Conservation (phyloP, 169 alveolate genomes). For the Plasmodium coatneyi region DNA sequence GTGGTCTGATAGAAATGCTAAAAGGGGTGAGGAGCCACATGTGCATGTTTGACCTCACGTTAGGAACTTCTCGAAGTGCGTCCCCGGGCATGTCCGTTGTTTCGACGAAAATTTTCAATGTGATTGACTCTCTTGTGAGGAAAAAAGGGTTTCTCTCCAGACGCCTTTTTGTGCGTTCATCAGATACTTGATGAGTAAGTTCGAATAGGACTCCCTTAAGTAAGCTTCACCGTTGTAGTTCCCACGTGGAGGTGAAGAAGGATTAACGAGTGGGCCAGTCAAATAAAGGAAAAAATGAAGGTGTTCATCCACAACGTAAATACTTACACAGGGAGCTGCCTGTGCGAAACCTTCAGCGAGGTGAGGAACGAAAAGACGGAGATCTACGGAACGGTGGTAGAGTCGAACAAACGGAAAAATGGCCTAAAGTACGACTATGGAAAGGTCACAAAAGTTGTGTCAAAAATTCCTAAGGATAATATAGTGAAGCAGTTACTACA, state of each 20-base stretch:
- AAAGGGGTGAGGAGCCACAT: not conserved
- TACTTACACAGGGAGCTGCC: slow-evolving; percentile 58
- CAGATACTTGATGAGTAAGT: not conserved
- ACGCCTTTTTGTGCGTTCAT: not conserved
- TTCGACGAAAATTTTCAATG: not conserved
- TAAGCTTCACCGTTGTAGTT: not conserved
- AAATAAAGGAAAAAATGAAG: not conserved
- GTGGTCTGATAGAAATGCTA: not conserved
- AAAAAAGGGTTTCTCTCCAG: not conserved
- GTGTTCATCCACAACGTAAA: slow-evolving; percentile 47
- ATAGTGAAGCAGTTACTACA: slow-evolving; percentile 5
- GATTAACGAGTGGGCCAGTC: not conserved
- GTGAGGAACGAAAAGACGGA: slow-evolving; percentile 11
- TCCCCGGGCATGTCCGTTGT: not conserved
- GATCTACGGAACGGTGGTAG: slow-evolving; percentile 41
- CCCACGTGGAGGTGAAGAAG: not conserved
- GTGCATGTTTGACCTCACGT: not conserved
- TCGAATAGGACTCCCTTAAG: not conserved
- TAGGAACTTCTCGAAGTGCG: not conserved
- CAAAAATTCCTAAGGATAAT: slow-evolving; percentile 30
- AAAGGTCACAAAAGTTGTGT: slow-evolving; percentile 28
- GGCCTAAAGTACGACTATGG: slow-evolving; percentile 8
- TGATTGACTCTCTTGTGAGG: not conserved
- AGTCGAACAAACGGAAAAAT: not conserved
- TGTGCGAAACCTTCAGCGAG: slow-evolving; percentile 13